These are phyloP conservation scores for Lachnellula cervina DNA, from an alignment of 2,329 filamentous ascomycete genomes.

Conservation along the genomic window DNA sequence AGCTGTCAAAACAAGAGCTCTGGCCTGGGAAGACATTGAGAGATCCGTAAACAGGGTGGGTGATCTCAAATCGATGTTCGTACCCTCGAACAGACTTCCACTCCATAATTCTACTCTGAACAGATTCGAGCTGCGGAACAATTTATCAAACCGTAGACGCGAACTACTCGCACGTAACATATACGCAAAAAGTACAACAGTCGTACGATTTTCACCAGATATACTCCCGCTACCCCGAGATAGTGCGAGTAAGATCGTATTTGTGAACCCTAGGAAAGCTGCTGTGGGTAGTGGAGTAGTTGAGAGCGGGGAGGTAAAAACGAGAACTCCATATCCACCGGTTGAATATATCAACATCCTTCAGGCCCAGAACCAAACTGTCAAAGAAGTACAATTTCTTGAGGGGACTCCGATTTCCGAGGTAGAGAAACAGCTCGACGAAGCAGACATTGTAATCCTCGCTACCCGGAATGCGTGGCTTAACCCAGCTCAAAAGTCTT, in stretches of 20 bases:
- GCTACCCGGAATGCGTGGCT: constrained; percentile 37
- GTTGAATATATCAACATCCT: constrained; percentile 33
- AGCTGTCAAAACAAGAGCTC: constrained; percentile 33
- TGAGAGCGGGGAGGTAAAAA: constrained; percentile 35
- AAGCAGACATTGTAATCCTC: constrained; percentile 37
- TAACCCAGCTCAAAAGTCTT: constrained; percentile 33
- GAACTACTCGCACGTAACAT: constrained; percentile 30
- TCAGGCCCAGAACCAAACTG: constrained; percentile 22
- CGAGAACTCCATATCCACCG: constrained; percentile 31
- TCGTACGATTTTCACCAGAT: constrained; percentile 33
- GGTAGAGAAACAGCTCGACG: constrained; percentile 30
- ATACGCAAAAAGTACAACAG: constrained; percentile 37
- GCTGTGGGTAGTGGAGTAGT: constrained; percentile 34
- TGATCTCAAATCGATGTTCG: constrained; percentile 34
- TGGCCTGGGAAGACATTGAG: constrained; percentile 31
- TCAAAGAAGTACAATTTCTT: constrained; percentile 33
- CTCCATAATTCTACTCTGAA: constrained; percentile 7
- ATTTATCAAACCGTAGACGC: neutral
- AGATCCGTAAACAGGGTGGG: constrained; percentile 34
- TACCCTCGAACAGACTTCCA: constrained; percentile 22
- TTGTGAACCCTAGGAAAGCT: constrained; percentile 35
- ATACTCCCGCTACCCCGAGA: constrained; percentile 30
- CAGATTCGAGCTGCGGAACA: too few species aligned
- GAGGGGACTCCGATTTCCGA: constrained; percentile 29
- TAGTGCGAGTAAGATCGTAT: constrained; percentile 28